These are phyloP conservation scores for Closterium sp. DNA, from an alignment of 139 green algal genomes.

Conservation along the genomic window DNA sequence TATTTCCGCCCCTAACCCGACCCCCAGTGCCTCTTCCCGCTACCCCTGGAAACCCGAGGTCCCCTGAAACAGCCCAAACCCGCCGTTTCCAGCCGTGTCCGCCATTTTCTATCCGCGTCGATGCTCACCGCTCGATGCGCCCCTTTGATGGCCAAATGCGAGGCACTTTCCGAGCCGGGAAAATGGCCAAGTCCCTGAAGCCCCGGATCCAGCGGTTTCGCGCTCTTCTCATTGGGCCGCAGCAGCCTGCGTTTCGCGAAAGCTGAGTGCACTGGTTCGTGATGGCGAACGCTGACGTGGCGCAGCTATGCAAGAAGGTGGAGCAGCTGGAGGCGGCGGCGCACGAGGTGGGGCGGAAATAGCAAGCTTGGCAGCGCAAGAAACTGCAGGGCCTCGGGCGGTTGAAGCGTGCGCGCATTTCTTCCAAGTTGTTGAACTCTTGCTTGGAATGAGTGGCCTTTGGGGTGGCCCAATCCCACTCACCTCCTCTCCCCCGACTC, in stretches of 20 bases:
- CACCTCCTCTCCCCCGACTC: not conserved
- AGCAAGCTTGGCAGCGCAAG: not conserved
- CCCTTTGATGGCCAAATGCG: no score
- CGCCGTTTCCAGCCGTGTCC: no score
- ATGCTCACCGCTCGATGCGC: no score
- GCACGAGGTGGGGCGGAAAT: not conserved
- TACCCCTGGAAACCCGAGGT: no score
- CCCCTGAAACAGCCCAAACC: no score
- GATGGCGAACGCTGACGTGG: not conserved
- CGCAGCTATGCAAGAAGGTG: not conserved
- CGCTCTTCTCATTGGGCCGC: no score
- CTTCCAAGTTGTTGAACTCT: not conserved
- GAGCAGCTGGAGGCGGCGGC: not conserved
- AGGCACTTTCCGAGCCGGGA: no score
- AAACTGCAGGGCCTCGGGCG: not conserved
- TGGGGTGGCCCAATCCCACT: not conserved
- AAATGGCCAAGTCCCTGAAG: no score
- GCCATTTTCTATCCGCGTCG: no score
- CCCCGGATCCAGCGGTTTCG: no score
- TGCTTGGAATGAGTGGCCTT: not conserved
- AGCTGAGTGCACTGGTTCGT: not conserved
- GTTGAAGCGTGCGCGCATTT: not conserved
- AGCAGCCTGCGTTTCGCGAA: not conserved
- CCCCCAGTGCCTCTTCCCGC: no score
- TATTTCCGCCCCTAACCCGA: no score